Percentiles rank a stretch among this genome's conserved stretches.
Conservation (phyloP, 768 basidiomycete species). For the Exidia glandulosa region DNA sequence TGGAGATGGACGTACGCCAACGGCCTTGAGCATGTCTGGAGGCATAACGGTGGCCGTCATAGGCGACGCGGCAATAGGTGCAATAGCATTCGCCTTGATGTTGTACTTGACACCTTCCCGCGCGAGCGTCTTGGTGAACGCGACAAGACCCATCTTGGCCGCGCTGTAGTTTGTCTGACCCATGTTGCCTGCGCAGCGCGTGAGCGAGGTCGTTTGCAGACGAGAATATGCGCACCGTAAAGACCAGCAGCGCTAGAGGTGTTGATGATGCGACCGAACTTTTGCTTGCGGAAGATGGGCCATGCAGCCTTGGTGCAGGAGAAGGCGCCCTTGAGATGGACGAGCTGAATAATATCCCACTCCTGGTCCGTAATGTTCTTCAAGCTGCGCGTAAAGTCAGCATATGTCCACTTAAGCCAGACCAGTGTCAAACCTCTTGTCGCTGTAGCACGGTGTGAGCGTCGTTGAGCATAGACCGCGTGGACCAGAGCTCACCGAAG, state of each 20-base stretch:
- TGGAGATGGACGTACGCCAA: slow-evolving; percentile 40
- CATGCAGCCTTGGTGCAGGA: slow-evolving; percentile 90
- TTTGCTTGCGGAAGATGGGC: slow-evolving; percentile 90
- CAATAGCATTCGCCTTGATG: slow-evolving; percentile 79
- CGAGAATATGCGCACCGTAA: slow-evolving; percentile 46
- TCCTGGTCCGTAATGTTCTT: slow-evolving; percentile 96
- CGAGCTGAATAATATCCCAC: slow-evolving; percentile 79
- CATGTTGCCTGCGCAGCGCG: slow-evolving; percentile 57
- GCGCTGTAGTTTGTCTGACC: slow-evolving; percentile 98
- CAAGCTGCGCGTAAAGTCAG: slow-evolving; percentile 40
- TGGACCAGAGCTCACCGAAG: slow-evolving; percentile 37
- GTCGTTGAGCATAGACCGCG: background rate
- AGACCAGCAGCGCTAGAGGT: slow-evolving; percentile 91
- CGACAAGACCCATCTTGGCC: slow-evolving; percentile 92
- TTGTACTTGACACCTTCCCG: slow-evolving; percentile 86
- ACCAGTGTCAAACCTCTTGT: slow-evolving; percentile 10
- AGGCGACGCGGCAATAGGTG: slow-evolving; percentile 87
- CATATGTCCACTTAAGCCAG: background rate
- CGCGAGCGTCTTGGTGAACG: slow-evolving; percentile 87
- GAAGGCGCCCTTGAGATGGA: slow-evolving; percentile 91
- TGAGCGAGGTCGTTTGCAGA: background rate
- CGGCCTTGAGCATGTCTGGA: slow-evolving; percentile 80
- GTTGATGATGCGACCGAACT: slow-evolving; percentile 90
- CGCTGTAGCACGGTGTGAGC: background rate
- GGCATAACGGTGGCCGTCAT: slow-evolving; percentile 98